phyloP scores from a whole-genome alignment of 2,329 filamentous ascomycete species.

The Hypoxylon sp. region DNA sequence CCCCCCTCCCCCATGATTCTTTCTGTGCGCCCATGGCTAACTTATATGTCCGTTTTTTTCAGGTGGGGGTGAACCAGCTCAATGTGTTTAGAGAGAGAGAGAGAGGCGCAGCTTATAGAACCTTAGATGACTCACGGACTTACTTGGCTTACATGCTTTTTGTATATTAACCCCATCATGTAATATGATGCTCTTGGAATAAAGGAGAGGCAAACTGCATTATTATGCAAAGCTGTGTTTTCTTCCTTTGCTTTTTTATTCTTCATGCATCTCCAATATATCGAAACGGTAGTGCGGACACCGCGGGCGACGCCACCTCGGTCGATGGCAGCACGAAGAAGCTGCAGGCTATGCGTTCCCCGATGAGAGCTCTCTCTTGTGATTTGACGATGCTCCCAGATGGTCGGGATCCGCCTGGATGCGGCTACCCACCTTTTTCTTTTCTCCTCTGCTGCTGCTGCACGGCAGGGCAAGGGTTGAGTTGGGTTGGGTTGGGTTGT shows the following conservation, averaged over 20 bases:
- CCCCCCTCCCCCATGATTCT: neutral
- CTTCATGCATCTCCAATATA: constrained; percentile 13
- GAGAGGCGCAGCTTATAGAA: no score
- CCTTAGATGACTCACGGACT: constrained; percentile 10
- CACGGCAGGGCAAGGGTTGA: constrained; percentile 20
- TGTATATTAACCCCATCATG: constrained; percentile 27
- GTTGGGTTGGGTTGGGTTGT: no score
- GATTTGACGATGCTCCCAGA: constrained; percentile 31
- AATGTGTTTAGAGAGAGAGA: constrained; percentile 42
- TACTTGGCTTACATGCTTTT: constrained; percentile 5
- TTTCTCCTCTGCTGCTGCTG: no score
- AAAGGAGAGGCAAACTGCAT: constrained; percentile 28
- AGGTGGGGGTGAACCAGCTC: constrained; percentile 44
- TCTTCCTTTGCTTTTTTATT: no score
- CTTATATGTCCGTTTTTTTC: constrained; percentile 23
- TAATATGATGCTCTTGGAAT: constrained; percentile 22
- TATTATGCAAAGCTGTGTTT: no score
- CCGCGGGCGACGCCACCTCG: constrained; percentile 28
- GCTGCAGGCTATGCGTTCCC: constrained; percentile 25
- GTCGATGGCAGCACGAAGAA: constrained; percentile 21
- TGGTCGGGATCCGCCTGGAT: constrained; percentile 31
- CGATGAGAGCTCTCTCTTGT: constrained; percentile 20
- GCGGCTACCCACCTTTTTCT: constrained; percentile 32
- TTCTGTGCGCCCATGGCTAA: no score
- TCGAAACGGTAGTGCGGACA: neutral